phyloP scores from a whole-genome alignment of 2,329 filamentous ascomycete genomes.

The Colletotrichum ledebouriae region DNA sequence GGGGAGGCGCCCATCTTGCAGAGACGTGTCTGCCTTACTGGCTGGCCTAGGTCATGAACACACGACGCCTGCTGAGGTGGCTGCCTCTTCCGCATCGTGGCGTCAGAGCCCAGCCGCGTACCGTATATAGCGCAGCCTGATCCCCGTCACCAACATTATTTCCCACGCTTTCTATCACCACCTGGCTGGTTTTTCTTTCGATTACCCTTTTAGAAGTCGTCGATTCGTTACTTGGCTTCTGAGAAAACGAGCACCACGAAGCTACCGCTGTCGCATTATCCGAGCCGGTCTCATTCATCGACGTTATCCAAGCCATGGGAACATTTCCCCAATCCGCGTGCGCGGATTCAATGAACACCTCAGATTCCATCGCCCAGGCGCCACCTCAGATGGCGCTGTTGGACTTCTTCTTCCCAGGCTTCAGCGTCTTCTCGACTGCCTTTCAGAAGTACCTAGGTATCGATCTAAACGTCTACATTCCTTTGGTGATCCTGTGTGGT shows the following conservation, averaged over 20 bases:
- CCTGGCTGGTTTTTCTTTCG: not conserved
- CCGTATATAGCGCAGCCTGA: not conserved
- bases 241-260: too few relatives aligned
- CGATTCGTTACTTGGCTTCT: too few relatives aligned
- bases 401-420: constrained; percentile 76
- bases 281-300: too few relatives aligned
- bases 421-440: constrained; percentile 68
- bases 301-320: constrained; percentile 21
- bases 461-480: constrained; percentile 74
- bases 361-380: constrained; percentile 19
- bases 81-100: not conserved
- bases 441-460: constrained; percentile 70
- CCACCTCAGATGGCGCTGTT: constrained; percentile 62
- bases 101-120: not conserved
- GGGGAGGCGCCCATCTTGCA: not conserved
- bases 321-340: constrained; percentile 17
- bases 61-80: not conserved
- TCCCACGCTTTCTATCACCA: not conserved
- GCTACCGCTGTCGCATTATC: too few relatives aligned
- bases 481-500: constrained; percentile 65
- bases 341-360: constrained; percentile 22
- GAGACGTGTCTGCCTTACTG: constrained; percentile 3
- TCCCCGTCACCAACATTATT: not conserved
- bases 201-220: too few relatives aligned
- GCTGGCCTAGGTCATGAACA: not conserved